Base-by-base conservation (phyloP, 2,329 filamentous ascomycete species). In the Aspergillus amoenus region DNA sequence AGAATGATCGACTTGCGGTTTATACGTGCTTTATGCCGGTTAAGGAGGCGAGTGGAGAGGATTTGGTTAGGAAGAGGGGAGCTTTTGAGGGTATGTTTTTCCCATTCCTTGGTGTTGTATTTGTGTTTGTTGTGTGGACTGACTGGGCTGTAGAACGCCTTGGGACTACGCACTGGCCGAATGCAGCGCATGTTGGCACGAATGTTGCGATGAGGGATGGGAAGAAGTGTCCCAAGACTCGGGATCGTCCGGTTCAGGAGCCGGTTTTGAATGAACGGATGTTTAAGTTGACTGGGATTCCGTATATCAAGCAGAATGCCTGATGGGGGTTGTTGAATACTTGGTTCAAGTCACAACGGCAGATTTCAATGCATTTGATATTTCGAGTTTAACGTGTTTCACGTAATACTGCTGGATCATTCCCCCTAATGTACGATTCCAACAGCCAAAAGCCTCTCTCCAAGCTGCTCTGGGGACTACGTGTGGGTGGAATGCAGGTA, bases 241-340 rank as follows among this genome's bases (percentile, higher is more conserved):
- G 75, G n/a, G 65, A 70, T 5, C 63, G 69, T 59, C 78, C 78
- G 0, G 60, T 76, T 2, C 73, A 76, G 45, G 75, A 78, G 57
- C 72, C 76, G 0, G 56, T 68, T 21, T 59, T 81, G 43, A 68
- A 66, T 57, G 78, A 80, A 66, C 60, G 76, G 24, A 74, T 73
- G 1, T 79, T 76, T 63, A 78, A 74, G 61, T 62, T 81, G 52
- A 81, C 79, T 1, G 79, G 79, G 3, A 79, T 81, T 57, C 78
- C 79, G 11, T 82, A 81, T 57, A 55, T 55, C 24, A 37, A 49
- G 39, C 44, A 46, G 24, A 9, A 5, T 15, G 46, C 46, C 3
- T 49, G 27, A 37, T 7, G 8, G 24, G 24, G 24, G 24, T 27
- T 27, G 6, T 27, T 6, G 5, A 8, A 18, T 18, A 18, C 18